Evolutionary conservation across 768 basidiomycete species (phyloP), one percentile per base, ranked within the genome.

Genomic region (Russula lepida): DNA sequence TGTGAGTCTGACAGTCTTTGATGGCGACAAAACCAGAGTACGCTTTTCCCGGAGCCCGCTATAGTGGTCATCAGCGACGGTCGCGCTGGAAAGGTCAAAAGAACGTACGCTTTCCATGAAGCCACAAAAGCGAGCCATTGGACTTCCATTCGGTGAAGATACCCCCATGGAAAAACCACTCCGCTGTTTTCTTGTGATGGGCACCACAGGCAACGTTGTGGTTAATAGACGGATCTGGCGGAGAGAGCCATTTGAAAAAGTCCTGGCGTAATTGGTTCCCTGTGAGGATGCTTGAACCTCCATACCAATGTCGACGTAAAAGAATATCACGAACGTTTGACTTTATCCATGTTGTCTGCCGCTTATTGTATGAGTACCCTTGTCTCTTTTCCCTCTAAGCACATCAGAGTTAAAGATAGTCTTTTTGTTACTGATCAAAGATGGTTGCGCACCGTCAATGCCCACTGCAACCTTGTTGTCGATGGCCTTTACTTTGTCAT

Each of bases 11-110:
- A 49, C 6, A 15, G 11, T 19, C 19, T 21, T 50, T 12, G 17
- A 39, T 39, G 6, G 37, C 15, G 1, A 47, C 58, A n/a, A 6
- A 37, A 59, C 58, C 58, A 53, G 15, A 59, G 50, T 17, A 44
- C 12, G 23, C 27, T 59, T 39, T 59, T 59, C 7, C 58, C 58
- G 15, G 58, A 53, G 4, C 58, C 58, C 6, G 49, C 58, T 56
- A 32, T n/a, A n/a, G 21, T 17, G 2, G n/a, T 8, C 4, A 8
- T 15, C 32, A 50, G n/a, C 19, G 4, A 4, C 3, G 4, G 28
- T 33, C 21, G 17, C 19, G 12, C 21, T 1, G 4, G 9, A 43
- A 30, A 19, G 37, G 19, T 27, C 19, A 28, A 21, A 32, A 3
- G 11, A 12, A 28, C 58, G 2, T 17, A 59, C 58, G 37, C 19